Evolutionary conservation across 768 basidiomycete species (phyloP).

Genomic region (Galerina sulciceps): DNA sequence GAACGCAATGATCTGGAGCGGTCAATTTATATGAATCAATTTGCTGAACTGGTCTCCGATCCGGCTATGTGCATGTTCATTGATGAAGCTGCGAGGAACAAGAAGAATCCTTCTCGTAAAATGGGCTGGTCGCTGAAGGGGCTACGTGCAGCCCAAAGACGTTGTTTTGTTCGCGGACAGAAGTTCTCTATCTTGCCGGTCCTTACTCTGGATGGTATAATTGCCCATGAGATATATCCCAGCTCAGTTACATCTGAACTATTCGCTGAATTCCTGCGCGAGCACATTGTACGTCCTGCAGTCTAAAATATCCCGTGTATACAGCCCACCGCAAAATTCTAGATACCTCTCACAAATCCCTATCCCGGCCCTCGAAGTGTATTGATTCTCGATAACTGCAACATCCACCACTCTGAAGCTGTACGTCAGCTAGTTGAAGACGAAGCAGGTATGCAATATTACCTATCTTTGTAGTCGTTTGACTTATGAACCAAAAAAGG

Average conservation of each 20-base stretch:
- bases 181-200: slow-evolving; percentile 16
- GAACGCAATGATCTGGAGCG: slow-evolving; percentile 14
- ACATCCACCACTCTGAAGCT: slow-evolving; percentile 20
- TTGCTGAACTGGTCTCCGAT: slow-evolving; percentile 15
- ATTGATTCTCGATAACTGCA: slow-evolving; percentile 19
- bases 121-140: slow-evolving; percentile 14
- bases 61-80: slow-evolving; percentile 15
- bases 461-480: neutral
- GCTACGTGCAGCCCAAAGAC: neutral
- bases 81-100: slow-evolving; percentile 19
- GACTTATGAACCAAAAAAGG: neutral
- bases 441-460: slow-evolving; percentile 8
- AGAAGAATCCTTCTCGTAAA: slow-evolving; percentile 11
- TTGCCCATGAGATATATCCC: slow-evolving; percentile 15
- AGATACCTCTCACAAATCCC: slow-evolving; percentile 22
- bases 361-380: slow-evolving; percentile 16
- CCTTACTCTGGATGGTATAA: slow-evolving; percentile 19
- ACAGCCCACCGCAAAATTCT: neutral
- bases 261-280: slow-evolving; percentile 14
- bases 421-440: slow-evolving; percentile 21
- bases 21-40: slow-evolving; percentile 13
- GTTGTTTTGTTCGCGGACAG: slow-evolving; percentile 17
- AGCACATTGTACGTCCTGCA: slow-evolving; percentile 12
- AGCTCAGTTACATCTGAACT: slow-evolving; percentile 13
- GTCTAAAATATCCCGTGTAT: neutral